A percentile compares a stretch with the other conserved stretches of the same genome.
Conservation (phyloP, 768 basidiomycete species). For the Strobilomyces echinocephalus region DNA sequence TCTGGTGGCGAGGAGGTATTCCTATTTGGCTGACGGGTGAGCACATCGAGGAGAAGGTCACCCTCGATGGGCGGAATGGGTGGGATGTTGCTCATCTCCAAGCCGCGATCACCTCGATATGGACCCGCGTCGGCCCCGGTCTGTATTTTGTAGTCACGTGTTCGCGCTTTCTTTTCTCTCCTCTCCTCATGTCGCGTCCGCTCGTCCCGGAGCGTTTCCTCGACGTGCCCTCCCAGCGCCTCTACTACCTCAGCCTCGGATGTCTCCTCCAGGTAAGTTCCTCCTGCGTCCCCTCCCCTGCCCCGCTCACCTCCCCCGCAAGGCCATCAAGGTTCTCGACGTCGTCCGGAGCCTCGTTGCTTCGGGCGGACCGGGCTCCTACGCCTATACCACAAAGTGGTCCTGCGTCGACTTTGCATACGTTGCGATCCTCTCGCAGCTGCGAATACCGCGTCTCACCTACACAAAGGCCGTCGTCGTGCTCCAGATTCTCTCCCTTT, state of each 20-base stretch:
- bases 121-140: neutral
- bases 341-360: constrained; percentile 52
- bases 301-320: constrained; percentile 2
- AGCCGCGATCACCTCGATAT: constrained; percentile 9
- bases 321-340: constrained; percentile 79
- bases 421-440: constrained; percentile 49
- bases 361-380: constrained; percentile 37
- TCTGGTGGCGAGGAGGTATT: constrained; percentile 28
- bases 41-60: constrained; percentile 56
- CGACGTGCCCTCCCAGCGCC: constrained; percentile 73
- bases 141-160: constrained; percentile 15
- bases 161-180: neutral
- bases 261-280: constrained; percentile 66
- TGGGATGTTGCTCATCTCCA: constrained; percentile 34
- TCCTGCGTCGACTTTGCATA: constrained; percentile 64
- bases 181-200: constrained; percentile 33
- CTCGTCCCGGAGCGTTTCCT: constrained; percentile 71
- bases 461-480: constrained; percentile 60
- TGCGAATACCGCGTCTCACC: constrained; percentile 70
- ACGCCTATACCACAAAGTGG: constrained; percentile 62
- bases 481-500: constrained; percentile 57
- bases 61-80: constrained; percentile 54
- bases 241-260: constrained; percentile 73
- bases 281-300: no score
- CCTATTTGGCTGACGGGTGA: constrained; percentile 45